Evolutionary conservation across 1,284 basidiomycete species (phyloP).

Genomic region (Coniferiporia sulphurascens): DNA sequence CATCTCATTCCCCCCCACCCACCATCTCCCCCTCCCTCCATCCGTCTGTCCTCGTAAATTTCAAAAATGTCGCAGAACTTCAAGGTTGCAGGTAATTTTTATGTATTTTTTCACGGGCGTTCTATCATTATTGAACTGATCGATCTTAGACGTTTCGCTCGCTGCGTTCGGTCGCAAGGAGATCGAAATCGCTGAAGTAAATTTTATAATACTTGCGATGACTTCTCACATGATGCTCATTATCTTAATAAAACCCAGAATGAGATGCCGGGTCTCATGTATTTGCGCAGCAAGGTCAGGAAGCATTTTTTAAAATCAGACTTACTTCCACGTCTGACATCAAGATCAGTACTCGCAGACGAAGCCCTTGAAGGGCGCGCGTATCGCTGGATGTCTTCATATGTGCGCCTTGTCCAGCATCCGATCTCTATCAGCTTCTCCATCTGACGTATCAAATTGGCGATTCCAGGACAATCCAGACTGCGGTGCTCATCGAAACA

Average conservation of each 20-base stretch:
- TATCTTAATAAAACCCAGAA: slow-evolving; percentile 41
- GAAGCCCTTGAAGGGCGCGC: slow-evolving; percentile 91
- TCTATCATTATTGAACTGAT: slow-evolving; percentile 16
- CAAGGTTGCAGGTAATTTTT: slow-evolving; percentile 72
- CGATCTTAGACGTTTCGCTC: slow-evolving; percentile 80
- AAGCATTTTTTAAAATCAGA: not conserved
- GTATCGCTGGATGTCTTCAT: slow-evolving; percentile 97
- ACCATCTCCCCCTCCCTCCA: slow-evolving; percentile 27
- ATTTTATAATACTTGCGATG: slow-evolving; percentile 5
- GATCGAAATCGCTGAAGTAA: slow-evolving; percentile 93
- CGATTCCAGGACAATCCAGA: slow-evolving; percentile 83
- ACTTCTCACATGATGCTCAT: slow-evolving; percentile 15
- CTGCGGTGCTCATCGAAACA: slow-evolving; percentile 95
- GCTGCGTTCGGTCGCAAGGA: slow-evolving; percentile 98
- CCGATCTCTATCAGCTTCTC: slow-evolving; percentile 6
- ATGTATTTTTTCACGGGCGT: not conserved
- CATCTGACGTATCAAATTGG: slow-evolving; percentile 9
- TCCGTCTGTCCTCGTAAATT: slow-evolving; percentile 25
- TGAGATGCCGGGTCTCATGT: slow-evolving; percentile 94
- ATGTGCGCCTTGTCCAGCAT: slow-evolving; percentile 51
- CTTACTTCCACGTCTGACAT: slow-evolving; percentile 19
- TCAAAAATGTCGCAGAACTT: slow-evolving; percentile 56
- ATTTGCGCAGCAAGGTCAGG: slow-evolving; percentile 76
- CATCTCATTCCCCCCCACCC: slow-evolving; percentile 28
- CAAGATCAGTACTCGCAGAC: slow-evolving; percentile 63